These are phyloP conservation scores for Venturia pyrina DNA, from an alignment of 2,329 filamentous ascomycete genomes.

Conservation along the genomic window DNA sequence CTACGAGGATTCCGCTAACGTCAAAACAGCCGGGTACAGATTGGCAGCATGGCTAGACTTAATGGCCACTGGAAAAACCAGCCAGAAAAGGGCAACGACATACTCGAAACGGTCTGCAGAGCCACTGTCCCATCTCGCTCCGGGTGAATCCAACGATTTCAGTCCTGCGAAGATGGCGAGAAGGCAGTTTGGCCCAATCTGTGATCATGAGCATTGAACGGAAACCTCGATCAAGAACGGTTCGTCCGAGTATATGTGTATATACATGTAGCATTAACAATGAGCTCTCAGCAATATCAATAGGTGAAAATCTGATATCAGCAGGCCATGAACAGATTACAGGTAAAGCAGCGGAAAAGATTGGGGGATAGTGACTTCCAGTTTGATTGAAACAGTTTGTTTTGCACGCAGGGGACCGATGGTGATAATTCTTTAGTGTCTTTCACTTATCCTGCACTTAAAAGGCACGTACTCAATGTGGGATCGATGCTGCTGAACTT, in stretches of 20 bases:
- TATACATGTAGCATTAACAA: neutral
- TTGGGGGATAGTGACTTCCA: too few species aligned
- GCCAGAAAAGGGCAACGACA: neutral
- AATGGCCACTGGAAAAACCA: constrained; percentile 19
- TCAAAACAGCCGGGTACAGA: constrained; percentile 21
- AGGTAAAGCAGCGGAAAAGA: too few species aligned
- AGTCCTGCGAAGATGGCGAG: constrained; percentile 1
- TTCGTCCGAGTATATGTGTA: too few species aligned
- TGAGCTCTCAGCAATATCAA: neutral
- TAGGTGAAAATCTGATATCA: too few species aligned
- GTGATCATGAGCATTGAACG: neutral
- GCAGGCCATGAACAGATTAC: too few species aligned
- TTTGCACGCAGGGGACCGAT: too few species aligned
- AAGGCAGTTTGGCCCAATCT: neutral
- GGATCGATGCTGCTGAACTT: too few species aligned
- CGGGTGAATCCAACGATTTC: neutral
- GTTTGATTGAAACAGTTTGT: too few species aligned
- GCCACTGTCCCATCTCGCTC: neutral
- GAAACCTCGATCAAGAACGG: neutral
- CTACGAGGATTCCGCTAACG: neutral
- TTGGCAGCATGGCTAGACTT: constrained; percentile 27
- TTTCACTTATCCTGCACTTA: too few species aligned
- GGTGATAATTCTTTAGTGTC: too few species aligned
- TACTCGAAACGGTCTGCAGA: neutral
- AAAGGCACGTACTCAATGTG: too few species aligned